Conservation (phyloP, 257 asterid species). For the Prunella vulgaris region DNA sequence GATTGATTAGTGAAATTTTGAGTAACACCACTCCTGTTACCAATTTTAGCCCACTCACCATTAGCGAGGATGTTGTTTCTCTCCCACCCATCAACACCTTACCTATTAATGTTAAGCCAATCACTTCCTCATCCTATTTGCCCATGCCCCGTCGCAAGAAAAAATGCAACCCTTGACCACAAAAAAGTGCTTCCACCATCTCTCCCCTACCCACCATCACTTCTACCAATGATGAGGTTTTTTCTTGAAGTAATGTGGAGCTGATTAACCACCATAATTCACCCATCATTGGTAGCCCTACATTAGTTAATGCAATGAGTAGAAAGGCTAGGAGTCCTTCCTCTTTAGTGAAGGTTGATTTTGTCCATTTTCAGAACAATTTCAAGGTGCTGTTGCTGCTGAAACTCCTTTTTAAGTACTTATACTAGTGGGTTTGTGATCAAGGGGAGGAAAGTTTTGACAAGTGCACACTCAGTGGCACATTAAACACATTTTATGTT, state of each 20-base stretch:
- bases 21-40: not conserved
- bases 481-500: conserved; percentile 59
- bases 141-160: not conserved
- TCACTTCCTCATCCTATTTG: conserved; percentile 9
- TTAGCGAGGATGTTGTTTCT: not conserved
- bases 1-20: not conserved
- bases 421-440: conserved; percentile 56
- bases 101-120: conserved; percentile 17
- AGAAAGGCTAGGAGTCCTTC: conserved; percentile 38
- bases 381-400: conserved; percentile 58
- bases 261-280: conserved; percentile 5
- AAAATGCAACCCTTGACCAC: not conserved
- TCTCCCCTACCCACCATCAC: conserved; percentile 25
- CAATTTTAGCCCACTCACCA: not conserved
- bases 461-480: conserved; percentile 64
- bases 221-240: not conserved
- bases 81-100: not conserved
- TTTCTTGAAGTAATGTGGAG: too few relatives aligned
- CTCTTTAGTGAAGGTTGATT: conserved; percentile 56
- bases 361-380: conserved; percentile 51
- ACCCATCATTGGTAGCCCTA: conserved; percentile 12
- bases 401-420: conserved; percentile 53
- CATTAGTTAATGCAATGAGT: conserved; percentile 13
- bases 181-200: conserved; percentile 16
- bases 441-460: conserved; percentile 48